These are phyloP conservation scores for Phytophthora agathidicida DNA, from an alignment of 352 stramenopile genomes.

Conservation along the genomic window DNA sequence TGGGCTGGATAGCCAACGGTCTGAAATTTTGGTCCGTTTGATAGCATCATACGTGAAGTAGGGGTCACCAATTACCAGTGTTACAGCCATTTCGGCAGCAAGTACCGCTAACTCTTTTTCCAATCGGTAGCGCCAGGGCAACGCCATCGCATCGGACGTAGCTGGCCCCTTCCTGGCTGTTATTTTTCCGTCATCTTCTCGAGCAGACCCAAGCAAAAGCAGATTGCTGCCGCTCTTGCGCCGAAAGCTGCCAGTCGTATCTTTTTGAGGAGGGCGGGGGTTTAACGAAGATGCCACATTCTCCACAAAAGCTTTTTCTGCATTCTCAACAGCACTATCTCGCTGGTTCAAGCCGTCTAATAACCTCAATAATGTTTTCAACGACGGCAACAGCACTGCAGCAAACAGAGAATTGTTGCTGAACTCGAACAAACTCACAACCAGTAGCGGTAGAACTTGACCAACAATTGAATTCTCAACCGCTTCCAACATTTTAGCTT, in stretches of 20 bases:
- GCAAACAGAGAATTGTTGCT: constrained; percentile 61
- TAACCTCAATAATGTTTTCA: constrained; percentile 50
- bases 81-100: constrained; percentile 57
- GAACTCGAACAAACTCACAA: constrained; percentile 67
- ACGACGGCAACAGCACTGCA: constrained; percentile 43
- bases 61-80: constrained; percentile 50
- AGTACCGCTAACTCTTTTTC: constrained; percentile 73
- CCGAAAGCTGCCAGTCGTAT: constrained; percentile 14
- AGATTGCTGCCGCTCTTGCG: constrained; percentile 23
- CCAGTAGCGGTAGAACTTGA: constrained; percentile 56
- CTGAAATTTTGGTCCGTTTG: not conserved
- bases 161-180: not conserved
- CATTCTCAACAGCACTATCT: constrained; percentile 6
- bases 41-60: constrained; percentile 23
- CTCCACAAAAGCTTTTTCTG: constrained; percentile 41
- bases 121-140: constrained; percentile 64
- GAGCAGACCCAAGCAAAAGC: not conserved
- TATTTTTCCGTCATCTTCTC: constrained; percentile 11
- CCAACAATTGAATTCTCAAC: constrained; percentile 58
- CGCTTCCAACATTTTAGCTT: constrained; percentile 19
- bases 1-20: constrained; percentile 32
- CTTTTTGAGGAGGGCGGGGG: constrained; percentile 5
- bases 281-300: constrained; percentile 11
- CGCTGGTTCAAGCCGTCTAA: constrained; percentile 57
- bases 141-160: constrained; percentile 33